Evolutionary conservation across 352 stramenopile genomes (phyloP).

Genomic region (Peronospora belbahrii): DNA sequence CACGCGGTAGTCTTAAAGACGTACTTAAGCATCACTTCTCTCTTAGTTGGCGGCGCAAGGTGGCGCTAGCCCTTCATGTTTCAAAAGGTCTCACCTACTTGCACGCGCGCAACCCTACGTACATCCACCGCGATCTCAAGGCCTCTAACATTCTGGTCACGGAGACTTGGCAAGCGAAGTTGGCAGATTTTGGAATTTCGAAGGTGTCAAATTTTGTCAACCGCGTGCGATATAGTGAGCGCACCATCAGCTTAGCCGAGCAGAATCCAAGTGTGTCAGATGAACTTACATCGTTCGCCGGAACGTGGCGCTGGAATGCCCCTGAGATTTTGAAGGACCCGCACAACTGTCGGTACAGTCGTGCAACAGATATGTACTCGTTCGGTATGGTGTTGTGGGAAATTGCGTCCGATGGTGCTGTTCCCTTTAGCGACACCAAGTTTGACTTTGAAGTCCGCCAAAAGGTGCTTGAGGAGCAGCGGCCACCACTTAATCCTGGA

Average conservation of each 20-base stretch:
- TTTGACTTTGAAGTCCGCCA: slow-evolving; percentile 70
- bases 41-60: slow-evolving; percentile 53
- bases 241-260: slow-evolving; percentile 22
- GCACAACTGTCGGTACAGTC: slow-evolving; percentile 56
- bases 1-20: slow-evolving; percentile 59
- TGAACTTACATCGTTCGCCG: slow-evolving; percentile 56
- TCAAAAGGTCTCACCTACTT: slow-evolving; percentile 64
- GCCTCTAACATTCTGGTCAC: slow-evolving; percentile 68
- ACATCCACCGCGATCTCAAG: slow-evolving; percentile 70
- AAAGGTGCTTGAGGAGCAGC: slow-evolving; percentile 45
- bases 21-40: slow-evolving; percentile 53
- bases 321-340: slow-evolving; percentile 58
- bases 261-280: slow-evolving; percentile 38
- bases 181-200: slow-evolving; percentile 49
- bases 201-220: slow-evolving; percentile 44
- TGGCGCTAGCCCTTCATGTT: slow-evolving; percentile 48
- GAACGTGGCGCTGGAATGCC: slow-evolving; percentile 67
- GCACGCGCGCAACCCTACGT: slow-evolving; percentile 61
- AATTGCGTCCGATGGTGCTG: slow-evolving; percentile 48
- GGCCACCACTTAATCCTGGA: slow-evolving; percentile 40
- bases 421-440: slow-evolving; percentile 53
- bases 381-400: slow-evolving; percentile 73
- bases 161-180: slow-evolving; percentile 61
- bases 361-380: slow-evolving; percentile 63
- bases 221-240: slow-evolving; percentile 31